Base-by-base conservation (phyloP, 441 rosid species). In the Populus hybrid region DNA sequence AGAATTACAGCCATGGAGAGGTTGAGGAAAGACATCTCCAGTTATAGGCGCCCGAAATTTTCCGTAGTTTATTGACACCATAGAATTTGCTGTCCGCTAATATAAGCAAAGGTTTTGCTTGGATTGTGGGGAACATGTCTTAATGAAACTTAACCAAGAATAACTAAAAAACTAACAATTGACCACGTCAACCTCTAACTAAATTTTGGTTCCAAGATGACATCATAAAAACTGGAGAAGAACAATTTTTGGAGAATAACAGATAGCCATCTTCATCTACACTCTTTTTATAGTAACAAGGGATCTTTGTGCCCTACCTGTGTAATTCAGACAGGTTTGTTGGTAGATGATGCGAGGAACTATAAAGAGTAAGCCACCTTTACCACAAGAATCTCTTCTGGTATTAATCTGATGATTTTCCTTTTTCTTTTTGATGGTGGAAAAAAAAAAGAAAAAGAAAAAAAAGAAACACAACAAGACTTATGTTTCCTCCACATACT, bases 1-100 rank as follows among this genome's bases (percentile, higher is more conserved):
- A 70, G 76, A 77, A 75, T 87, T 74, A 72, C 69, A 70, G 69
- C 69, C 78, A 69, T 77, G 76, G 83, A 82, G 63, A 71, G 35
- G 35, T 42, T 74, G 77, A 64, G 63, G 79, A 64, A 38, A 59
- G 2, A 20, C 28, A 64, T 64, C n/a, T 74, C 76, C 76, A 31
- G 29, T 74, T 82, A 82, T 82, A 74, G 81, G 6, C 63, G 16
- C 74, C 63, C 45, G 40, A 66, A 33, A 71, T 6, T 26, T 65
- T 74, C 80, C 61, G 33, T 21, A 71, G 42, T 68, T 74, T 10
- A 12, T 78, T 38, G 8, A 36, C 78, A 78, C 81, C 81, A 74
- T 72, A 76, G 12, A 73, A 9, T 29, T 83, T 73, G 35, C 35
- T 36, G 73, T 75, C 26, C 6, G 14, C 85, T 87, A 83, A 71